A percentile compares a stretch with the other conserved stretches of the same genome.
These are phyloP conservation scores for Yamadazyma endophytica DNA, from an alignment of 805 yeast genomes.

Conservation along the genomic window DNA sequence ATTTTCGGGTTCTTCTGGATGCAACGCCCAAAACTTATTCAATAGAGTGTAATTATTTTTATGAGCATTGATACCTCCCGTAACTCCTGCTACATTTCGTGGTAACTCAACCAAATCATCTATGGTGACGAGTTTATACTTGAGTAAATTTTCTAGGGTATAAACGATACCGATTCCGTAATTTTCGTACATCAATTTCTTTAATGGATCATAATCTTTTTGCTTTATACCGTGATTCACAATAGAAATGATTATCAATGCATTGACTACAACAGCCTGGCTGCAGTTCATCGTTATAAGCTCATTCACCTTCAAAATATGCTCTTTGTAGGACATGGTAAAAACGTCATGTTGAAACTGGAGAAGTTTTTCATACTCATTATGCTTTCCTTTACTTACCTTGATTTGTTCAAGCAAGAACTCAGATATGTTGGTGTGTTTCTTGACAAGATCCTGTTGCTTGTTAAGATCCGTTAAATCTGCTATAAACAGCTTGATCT, in stretches of 20 bases:
- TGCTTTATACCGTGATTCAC: conserved; percentile 67
- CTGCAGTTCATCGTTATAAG: conserved; percentile 37
- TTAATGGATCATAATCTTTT: conserved; percentile 54
- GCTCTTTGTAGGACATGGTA: conserved; percentile 33
- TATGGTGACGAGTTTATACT: conserved; percentile 44
- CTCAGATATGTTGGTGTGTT: conserved; percentile 75
- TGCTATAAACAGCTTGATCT: conserved; percentile 69
- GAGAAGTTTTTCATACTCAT: conserved; percentile 42
- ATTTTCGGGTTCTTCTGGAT: conserved; percentile 35
- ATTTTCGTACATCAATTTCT: conserved; percentile 52
- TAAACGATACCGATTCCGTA: conserved; percentile 58
- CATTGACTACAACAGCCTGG: conserved; percentile 43
- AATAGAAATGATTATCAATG: conserved; percentile 55
- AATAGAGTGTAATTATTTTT: conserved; percentile 34
- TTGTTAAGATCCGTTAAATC: conserved; percentile 63
- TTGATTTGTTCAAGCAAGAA: conserved; percentile 48
- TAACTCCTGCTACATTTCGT: conserved; percentile 24
- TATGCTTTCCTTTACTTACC: conserved; percentile 16
- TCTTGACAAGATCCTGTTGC: conserved; percentile 62
- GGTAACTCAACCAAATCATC: conserved; percentile 14
- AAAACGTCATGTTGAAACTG: conserved; percentile 70
- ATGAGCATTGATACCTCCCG: conserved; percentile 26
- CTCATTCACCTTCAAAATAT: conserved; percentile 25
- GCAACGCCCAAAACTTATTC: conserved; percentile 43
- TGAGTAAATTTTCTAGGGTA: conserved; percentile 45